These are phyloP conservation scores for Gossypium laxum DNA, from an alignment of 441 rosid species.

Conservation along the genomic window DNA sequence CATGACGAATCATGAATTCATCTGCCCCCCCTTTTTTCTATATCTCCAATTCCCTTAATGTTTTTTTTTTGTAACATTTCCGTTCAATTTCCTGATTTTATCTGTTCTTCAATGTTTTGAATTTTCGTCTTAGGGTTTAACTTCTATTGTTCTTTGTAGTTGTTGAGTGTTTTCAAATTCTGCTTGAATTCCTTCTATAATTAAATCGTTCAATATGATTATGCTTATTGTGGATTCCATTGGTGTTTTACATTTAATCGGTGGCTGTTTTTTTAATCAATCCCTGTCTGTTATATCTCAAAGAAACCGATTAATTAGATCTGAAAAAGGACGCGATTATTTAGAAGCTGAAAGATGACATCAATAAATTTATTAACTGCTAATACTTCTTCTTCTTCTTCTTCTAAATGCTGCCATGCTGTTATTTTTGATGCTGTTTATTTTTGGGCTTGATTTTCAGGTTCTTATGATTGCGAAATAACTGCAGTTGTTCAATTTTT, in stretches of 20 bases:
- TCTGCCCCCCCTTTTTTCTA: background rate
- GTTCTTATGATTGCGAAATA: background rate
- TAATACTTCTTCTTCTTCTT: background rate
- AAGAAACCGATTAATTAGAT: background rate
- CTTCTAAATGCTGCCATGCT: background rate
- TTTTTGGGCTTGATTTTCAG: slow-evolving; percentile 7
- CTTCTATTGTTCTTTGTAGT: background rate
- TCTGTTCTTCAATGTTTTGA: background rate
- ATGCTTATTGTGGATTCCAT: background rate
- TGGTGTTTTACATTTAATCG: background rate
- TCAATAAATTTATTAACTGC: background rate
- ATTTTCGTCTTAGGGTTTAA: background rate
- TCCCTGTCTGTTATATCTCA: background rate
- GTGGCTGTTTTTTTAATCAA: background rate
- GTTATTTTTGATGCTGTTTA: background rate
- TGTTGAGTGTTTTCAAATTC: background rate
- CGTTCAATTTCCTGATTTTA: background rate
- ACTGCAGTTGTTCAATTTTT: background rate
- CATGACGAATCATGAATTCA: background rate
- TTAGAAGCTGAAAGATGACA: background rate
- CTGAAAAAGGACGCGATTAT: background rate
- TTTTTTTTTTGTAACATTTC: background rate
- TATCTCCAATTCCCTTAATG: background rate
- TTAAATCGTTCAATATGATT: background rate
- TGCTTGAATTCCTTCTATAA: background rate